Base-by-base conservation (phyloP, 768 basidiomycete species). In the Exsudoporus frostii region DNA sequence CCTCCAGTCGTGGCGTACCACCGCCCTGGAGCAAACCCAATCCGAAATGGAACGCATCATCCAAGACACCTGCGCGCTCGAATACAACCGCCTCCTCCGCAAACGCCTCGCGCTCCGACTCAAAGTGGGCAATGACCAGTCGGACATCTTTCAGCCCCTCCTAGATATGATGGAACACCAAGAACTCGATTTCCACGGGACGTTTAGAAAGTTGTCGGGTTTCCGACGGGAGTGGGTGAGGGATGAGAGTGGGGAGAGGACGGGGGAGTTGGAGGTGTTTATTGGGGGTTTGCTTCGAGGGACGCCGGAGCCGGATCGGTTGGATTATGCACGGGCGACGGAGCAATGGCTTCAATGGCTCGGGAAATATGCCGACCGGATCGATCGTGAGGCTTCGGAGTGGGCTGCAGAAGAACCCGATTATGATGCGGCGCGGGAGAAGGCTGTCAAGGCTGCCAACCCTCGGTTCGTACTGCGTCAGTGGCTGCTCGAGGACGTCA, bases 401-500 rank as follows among this genome's bases (percentile, higher is more conserved):
- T 82, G 84, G 81, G 57, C 33, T 50, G 60, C n/a, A 22, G 66
- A 63, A 30, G 66, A 61, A 17, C 51, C 38, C 24, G 75, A 78
- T 38, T 63, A 75, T 33, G 79, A 82, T 44, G 71, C 56, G 1
- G 78, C 77, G 55, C 72, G 86, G 47, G 70, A 75, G 53, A 69
- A 63, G 14, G 82, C 76, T 33, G 79, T 82, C 73, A 78, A 74
- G 55, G 67, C 57, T 22, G 83, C 77, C 27, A 99, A 99, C 66
- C 97, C 97, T 17, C 77, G 94, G 33, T 98, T 99, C 70, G 85
- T 96, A 32, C 71, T 98, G 54, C 76, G 97, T 54, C 97, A 98
- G 71, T 98, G 97, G 97, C 74, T 98, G 9, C 76, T 99, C 32
- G 94, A 98, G 67, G 95, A 98, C 64, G 86, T 91, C 22, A 98